phyloP scores from a whole-genome alignment of 805 yeast species.

The Wickerhamiella slavikovae region DNA sequence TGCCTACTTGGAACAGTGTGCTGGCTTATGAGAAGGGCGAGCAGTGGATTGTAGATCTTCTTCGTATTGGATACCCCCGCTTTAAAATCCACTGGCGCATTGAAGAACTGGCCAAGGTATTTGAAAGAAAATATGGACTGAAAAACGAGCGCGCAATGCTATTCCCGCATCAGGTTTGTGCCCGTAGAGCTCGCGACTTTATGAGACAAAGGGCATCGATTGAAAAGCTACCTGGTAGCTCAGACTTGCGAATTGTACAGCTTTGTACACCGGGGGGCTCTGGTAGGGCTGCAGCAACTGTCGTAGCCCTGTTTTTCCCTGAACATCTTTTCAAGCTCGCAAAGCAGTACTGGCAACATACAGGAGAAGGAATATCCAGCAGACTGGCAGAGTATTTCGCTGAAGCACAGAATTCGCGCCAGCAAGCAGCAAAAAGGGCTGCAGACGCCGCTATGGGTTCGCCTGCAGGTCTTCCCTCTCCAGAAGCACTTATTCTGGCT shows the following conservation, averaged over 20 bases:
- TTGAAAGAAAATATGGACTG: conserved; percentile 52
- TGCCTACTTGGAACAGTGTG: conserved; percentile 89
- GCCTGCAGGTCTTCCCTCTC: no score
- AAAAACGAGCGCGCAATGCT: conserved; percentile 56
- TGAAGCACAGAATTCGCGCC: conserved; percentile 4
- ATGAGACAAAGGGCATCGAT: conserved; percentile 26
- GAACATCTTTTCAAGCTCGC: conserved; percentile 36
- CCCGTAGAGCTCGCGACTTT: conserved; percentile 70
- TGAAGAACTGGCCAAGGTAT: conserved; percentile 13
- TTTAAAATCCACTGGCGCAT: conserved; percentile 21
- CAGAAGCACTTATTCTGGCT: no score
- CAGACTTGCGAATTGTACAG: conserved; percentile 22
- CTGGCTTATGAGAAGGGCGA: conserved; percentile 87
- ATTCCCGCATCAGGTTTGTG: conserved; percentile 59
- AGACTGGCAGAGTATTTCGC: conserved; percentile 65
- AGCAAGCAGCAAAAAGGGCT: no score
- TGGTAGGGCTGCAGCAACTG: conserved; percentile 34
- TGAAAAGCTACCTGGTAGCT: conserved; percentile 22
- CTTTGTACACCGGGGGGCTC: conserved; percentile 12
- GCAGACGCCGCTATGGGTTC: no score
- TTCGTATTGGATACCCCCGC: conserved; percentile 81
- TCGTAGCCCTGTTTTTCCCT: conserved; percentile 68
- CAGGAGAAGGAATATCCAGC: conserved; percentile 93
- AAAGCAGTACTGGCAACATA: conserved; percentile 87
- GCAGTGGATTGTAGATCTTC: conserved; percentile 51